Conservation (phyloP, 139 green algal species). For the Picochlorum sp. region DNA sequence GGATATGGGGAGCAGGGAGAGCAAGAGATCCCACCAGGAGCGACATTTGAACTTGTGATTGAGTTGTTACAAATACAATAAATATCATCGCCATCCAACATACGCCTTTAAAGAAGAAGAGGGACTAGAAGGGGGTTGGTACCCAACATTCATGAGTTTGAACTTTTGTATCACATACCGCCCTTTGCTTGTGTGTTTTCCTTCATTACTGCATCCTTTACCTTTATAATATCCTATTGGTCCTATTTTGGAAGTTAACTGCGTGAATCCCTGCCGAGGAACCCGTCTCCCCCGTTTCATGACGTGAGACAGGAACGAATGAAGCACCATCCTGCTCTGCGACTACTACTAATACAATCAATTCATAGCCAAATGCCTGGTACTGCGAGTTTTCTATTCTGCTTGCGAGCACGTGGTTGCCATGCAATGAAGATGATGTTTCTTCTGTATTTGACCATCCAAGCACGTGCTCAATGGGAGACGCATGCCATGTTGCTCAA, state of each 20-base stretch:
- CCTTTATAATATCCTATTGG: slow-evolving; percentile 47
- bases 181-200: slow-evolving; percentile 50
- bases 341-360: too few species aligned
- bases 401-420: too few species aligned
- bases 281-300: slow-evolving; percentile 23
- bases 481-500: too few species aligned
- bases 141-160: neutral
- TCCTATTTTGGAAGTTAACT: slow-evolving; percentile 41
- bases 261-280: slow-evolving; percentile 25
- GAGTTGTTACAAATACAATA: slow-evolving; percentile 25
- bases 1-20: slow-evolving; percentile 30
- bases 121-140: neutral
- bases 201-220: slow-evolving; percentile 29
- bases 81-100: too few species aligned
- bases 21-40: slow-evolving; percentile 38
- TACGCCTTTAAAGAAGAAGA: neutral
- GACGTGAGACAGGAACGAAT: slow-evolving; percentile 1
- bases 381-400: too few species aligned
- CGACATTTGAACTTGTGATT: slow-evolving; percentile 18
- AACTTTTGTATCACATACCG: slow-evolving; percentile 6
- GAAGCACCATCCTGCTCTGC: neutral
- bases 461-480: too few species aligned
- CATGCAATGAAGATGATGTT: too few species aligned
- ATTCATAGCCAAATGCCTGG: too few species aligned
- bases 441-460: too few species aligned